These are phyloP conservation scores for Saccharum spontaneum DNA, from an alignment of 176 grass and related monocot genomes.

Conservation along the genomic window DNA sequence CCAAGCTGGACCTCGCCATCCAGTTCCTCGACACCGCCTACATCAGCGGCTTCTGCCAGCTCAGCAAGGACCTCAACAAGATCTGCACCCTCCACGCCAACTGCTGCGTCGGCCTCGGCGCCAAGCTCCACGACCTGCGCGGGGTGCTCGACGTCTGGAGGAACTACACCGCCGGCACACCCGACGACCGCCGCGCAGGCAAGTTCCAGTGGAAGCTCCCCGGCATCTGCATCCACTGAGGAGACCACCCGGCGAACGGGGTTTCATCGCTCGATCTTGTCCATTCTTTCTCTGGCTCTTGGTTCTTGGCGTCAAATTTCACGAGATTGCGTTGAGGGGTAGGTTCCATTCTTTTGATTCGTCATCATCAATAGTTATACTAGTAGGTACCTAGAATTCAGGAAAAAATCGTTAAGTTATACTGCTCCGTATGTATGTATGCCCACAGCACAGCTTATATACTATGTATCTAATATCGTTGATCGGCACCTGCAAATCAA, in stretches of 20 bases:
- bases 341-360: conserved; percentile 22
- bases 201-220: conserved; percentile 79
- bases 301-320: not conserved
- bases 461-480: not conserved
- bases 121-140: conserved; percentile 71
- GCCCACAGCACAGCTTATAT: not conserved
- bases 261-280: not conserved
- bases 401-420: not conserved
- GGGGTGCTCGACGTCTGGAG: conserved; percentile 65
- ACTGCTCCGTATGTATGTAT: not conserved
- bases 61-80: conserved; percentile 83
- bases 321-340: not conserved
- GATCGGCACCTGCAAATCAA: not conserved
- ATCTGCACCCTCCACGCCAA: conserved; percentile 87
- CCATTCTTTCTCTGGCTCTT: not conserved
- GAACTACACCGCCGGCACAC: conserved; percentile 59
- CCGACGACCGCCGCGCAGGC: conserved; percentile 38
- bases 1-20: conserved; percentile 49
- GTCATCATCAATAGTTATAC: not conserved
- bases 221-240: conserved; percentile 72
- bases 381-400: not conserved
- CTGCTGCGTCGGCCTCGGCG: conserved; percentile 66
- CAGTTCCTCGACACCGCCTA: conserved; percentile 86
- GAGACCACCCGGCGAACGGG: no score
- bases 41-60: conserved; percentile 77